Base-by-base conservation (phyloP, 805 yeast species). In the Clavispora santaluciae region DNA sequence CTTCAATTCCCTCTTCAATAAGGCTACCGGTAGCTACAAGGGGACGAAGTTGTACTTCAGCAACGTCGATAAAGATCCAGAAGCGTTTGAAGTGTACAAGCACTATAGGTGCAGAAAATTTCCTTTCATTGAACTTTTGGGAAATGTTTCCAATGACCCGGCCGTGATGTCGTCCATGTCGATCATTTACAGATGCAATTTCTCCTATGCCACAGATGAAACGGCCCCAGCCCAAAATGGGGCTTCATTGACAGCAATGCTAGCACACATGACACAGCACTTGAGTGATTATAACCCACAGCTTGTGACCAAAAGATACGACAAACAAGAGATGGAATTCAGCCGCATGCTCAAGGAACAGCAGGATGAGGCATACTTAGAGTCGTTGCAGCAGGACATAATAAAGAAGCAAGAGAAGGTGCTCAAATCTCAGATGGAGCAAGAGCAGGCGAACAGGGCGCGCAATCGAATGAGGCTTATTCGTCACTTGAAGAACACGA, bases 361-460 rank as follows among this genome's bases (percentile, higher is more conserved):
- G 42, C 75, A 70, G 44, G 73, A 70, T 46, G 64, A 61, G 38
- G 74, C 74, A 3, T 70, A 67, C 47, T 45, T 54, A 34, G 61
- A 65, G 44, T 67, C 73, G 9, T 54, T 70, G 18, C 62, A 72
- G 25, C 68, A 65, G 35, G 93, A 86, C 59, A 70, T 66, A 48
- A 49, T 69, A 31, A 79, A 81, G 52, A 75, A 75, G 53, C 60
- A 68, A 29, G 66, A 73, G 44, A 75, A 70, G 47, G 60, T 59
- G 53, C 48, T 40, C 31, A 50, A 51, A 35, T 31, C 40, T 11
- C 29, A 35, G 23, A 42, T 38, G 33, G 34, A 46, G 17, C 44
- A 44, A 16, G 20, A 33, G 17, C 44, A 48, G 20, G 23, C 33
- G 25, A 40, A 44, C 15, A 33, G 41, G 31, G 35, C 21, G 7